phyloP scores from a whole-genome alignment of 768 basidiomycete species.

The Leucosporidium yakuticum region DNA sequence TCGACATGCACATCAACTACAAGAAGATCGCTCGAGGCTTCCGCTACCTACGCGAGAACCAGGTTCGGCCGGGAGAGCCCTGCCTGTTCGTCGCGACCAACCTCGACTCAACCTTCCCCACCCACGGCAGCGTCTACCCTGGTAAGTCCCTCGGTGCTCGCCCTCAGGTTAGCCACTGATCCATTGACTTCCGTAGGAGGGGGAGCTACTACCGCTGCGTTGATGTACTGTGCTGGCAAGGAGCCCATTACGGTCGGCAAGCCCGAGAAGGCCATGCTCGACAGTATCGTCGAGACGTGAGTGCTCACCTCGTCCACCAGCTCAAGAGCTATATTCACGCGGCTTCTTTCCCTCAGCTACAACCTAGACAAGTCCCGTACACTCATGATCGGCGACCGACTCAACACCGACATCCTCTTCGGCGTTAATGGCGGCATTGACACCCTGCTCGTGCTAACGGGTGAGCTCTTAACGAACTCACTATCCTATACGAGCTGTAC shows the following conservation, averaged over 20 bases:
- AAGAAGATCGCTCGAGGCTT: conserved; percentile 90
- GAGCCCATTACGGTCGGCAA: conserved; percentile 80
- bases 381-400: conserved; percentile 91
- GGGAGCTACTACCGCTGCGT: conserved; percentile 74
- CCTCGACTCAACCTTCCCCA: conserved; percentile 72
- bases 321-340: too few species aligned
- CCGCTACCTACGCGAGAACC: conserved; percentile 61
- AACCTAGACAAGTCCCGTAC: conserved; percentile 77
- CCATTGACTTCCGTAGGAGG: conserved; percentile 42
- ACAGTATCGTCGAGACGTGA: conserved; percentile 77
- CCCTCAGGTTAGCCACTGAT: neutral
- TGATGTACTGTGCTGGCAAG: conserved; percentile 58
- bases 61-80: conserved; percentile 42
- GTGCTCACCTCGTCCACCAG: conserved; percentile 13
- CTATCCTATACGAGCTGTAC: neutral
- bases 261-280: conserved; percentile 84
- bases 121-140: conserved; percentile 63
- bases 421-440: conserved; percentile 77
- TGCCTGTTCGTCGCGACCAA: conserved; percentile 77
- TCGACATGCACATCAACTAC: conserved; percentile 82
- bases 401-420: conserved; percentile 93
- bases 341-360: conserved; percentile 51
- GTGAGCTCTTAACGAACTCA: conserved; percentile 38
- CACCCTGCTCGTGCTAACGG: conserved; percentile 88
- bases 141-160: conserved; percentile 48